Percentiles rank a stretch among this genome's conserved stretches.
phyloP scores from a whole-genome alignment of 2,329 filamentous ascomycete species.

The Dothistroma pini region DNA sequence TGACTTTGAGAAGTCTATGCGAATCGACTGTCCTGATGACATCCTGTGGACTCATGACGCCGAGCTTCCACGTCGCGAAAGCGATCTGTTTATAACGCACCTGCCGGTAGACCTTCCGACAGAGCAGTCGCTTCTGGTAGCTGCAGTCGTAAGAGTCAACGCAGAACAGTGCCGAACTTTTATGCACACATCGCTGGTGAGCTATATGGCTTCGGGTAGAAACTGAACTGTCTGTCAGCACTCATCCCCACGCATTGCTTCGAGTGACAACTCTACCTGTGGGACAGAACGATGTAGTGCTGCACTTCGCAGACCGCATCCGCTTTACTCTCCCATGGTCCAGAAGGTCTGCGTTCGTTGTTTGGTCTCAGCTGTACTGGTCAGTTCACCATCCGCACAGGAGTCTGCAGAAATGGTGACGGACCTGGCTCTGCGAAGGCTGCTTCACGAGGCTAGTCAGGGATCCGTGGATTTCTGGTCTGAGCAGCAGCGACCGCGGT shows the following conservation, averaged over 20 bases:
- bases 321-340: conserved; percentile 4
- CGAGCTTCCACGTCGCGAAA: not conserved
- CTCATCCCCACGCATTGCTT: not conserved
- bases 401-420: not conserved
- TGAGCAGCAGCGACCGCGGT: not conserved
- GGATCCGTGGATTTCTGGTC: not conserved
- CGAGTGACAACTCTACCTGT: not conserved
- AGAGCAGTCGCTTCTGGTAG: not conserved
- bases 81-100: not conserved
- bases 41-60: not conserved
- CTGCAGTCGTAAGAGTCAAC: not conserved
- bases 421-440: not conserved
- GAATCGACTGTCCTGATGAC: not conserved
- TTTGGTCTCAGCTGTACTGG: not conserved
- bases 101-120: not conserved
- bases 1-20: not conserved
- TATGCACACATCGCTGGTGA: conserved; percentile 10
- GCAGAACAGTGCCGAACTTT: not conserved
- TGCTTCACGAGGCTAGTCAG: not conserved
- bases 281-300: conserved; percentile 6
- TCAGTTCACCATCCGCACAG: not conserved
- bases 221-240: not conserved
- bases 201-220: conserved; percentile 5
- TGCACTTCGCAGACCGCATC: conserved; percentile 1
- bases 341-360: not conserved